Base-by-base conservation (phyloP, 495 filamentous ascomycete species). In the Clavariopsis aquatica region DNA sequence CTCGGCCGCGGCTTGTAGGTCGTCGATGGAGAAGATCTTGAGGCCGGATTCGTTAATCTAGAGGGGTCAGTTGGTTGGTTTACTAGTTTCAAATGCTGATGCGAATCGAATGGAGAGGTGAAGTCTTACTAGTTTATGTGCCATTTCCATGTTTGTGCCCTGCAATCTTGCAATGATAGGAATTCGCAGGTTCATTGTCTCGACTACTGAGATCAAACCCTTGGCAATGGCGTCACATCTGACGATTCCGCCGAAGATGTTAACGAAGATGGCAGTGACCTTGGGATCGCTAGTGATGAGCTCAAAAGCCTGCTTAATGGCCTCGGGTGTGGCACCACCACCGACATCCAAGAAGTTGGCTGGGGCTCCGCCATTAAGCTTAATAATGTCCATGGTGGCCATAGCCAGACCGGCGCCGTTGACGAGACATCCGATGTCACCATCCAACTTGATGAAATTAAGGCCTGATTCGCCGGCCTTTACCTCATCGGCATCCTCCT, bases 311-410 rank as follows among this genome's bases (percentile, higher is more conserved):
- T 91, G 87, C 83, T 93, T 91, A 81, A 98, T 98, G 65, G 94
- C 94, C 70, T 91, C 89, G 13, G 93, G 91, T 58, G 94, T 98
- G 65, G 94, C 94, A 81, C 94, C 94, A 76, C 94, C 94, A 68
- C 94, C 94, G 66, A 98, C 95, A 75, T 98, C 94, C 62, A 98
- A 84, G 88, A 98, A 98, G 84, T 98, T 98, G 62, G 94, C 94
- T 56, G 94, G 94, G 73, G 83, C 83, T 55, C 94, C 94, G 73
- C 94, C 94, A 81, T 98, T 98, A 27, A 98, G 86, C 84, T 98
- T 98, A 84, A 98, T 98, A 80, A 98, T 98, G 78, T 98, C 94
- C 94, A 98, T 98, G 70, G 94, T 98, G 58, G 94, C 94, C 94
- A 98, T 98, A 75, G 94, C 94, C 61, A 98, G 89, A 81, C 94